Evolutionary conservation across 257 asterid species (phyloP).

Genomic region (Fraxinus excelsior): DNA sequence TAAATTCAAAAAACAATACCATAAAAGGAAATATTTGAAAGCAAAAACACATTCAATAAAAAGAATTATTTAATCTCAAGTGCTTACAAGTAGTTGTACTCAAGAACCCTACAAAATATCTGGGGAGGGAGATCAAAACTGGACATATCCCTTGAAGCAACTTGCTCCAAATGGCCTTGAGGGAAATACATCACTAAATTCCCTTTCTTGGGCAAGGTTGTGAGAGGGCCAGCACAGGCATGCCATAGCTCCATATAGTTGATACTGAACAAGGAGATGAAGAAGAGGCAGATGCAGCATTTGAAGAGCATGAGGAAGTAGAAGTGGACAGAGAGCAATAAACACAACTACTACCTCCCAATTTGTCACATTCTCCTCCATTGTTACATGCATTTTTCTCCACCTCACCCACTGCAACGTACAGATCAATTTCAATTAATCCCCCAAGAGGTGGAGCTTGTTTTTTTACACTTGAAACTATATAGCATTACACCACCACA

Average conservation of each 20-base stretch:
- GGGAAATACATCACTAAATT: constrained; percentile 91
- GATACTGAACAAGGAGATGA: constrained; percentile 37
- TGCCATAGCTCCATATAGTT: constrained; percentile 85
- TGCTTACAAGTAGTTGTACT: constrained; percentile 83
- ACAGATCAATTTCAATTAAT: constrained; percentile 91
- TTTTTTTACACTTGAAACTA: constrained; percentile 22
- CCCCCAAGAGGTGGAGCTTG: constrained; percentile 20
- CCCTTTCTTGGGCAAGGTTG: constrained; percentile 83
- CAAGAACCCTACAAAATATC: constrained; percentile 84
- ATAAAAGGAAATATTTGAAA: not conserved
- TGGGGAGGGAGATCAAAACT: constrained; percentile 79
- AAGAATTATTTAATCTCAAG: constrained; percentile 4
- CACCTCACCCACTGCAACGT: constrained; percentile 68
- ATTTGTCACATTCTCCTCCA: constrained; percentile 66
- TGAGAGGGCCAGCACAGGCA: constrained; percentile 97
- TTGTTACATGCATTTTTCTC: constrained; percentile 57
- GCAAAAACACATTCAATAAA: constrained; percentile 10
- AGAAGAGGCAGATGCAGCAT: constrained; percentile 49
- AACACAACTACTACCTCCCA: constrained; percentile 45
- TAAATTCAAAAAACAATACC: not conserved
- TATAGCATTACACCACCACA: constrained; percentile 29
- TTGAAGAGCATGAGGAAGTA: constrained; percentile 69
- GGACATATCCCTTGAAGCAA: constrained; percentile 71
- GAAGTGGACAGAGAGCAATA: constrained; percentile 50
- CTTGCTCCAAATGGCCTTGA: constrained; percentile 93